Conservation (phyloP, 2,329 filamentous ascomycete species). For the Leptographium flavum region DNA sequence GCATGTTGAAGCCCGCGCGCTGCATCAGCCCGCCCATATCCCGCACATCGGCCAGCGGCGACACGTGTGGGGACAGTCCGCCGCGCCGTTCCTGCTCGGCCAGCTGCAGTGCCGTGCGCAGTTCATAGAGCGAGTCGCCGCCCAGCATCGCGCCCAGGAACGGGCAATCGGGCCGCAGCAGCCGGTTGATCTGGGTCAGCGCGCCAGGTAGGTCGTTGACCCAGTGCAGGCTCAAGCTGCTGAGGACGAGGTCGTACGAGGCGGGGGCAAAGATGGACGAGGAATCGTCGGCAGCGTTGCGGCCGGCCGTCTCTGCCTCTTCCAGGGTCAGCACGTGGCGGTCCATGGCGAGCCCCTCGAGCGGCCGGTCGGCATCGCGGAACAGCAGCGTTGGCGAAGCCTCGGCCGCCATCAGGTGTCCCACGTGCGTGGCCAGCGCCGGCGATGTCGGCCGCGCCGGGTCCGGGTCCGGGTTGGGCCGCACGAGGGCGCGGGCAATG, state of each 20-base stretch:
- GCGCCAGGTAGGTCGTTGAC: constrained; percentile 88
- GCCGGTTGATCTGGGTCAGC: constrained; percentile 68
- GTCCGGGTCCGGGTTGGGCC: constrained; percentile 51
- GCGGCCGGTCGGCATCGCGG: constrained; percentile 61
- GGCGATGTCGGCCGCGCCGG: constrained; percentile 40
- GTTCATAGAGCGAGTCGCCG: constrained; percentile 84
- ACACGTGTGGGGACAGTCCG: constrained; percentile 84
- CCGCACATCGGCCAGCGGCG: constrained; percentile 78
- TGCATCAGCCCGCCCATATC: constrained; percentile 82
- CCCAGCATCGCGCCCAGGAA: constrained; percentile 96
- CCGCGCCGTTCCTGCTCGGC: constrained; percentile 82
- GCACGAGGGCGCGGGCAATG: constrained; percentile 67
- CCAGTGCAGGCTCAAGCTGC: constrained; percentile 86
- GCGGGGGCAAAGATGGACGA: constrained; percentile 48
- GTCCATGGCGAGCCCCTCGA: constrained; percentile 64
- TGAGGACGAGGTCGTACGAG: constrained; percentile 80
- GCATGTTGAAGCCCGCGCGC: constrained; percentile 81
- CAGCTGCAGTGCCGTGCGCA: constrained; percentile 83
- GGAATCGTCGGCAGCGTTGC: not conserved
- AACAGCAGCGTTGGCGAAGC: constrained; percentile 65
- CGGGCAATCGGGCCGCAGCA: constrained; percentile 79
- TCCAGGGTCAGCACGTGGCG: constrained; percentile 62
- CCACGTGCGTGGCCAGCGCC: constrained; percentile 57
- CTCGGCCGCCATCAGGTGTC: constrained; percentile 66
- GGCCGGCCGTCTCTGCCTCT: constrained; percentile 22